Conservation (phyloP, 2,329 filamentous ascomycete species). For the Sodiomyces alkalinus region DNA sequence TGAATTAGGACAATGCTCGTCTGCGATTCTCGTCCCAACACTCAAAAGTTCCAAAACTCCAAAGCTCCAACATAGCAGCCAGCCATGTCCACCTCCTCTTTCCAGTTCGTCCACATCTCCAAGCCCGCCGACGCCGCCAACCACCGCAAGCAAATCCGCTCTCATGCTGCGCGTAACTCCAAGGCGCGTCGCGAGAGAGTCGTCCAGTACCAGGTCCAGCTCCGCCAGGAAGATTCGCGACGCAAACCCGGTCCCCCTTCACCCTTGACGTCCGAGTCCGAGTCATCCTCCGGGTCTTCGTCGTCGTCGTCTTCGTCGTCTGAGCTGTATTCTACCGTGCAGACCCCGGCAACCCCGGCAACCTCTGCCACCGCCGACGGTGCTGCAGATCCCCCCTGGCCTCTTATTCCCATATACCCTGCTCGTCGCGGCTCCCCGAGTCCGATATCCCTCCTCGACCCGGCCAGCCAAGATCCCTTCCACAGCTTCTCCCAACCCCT, state of each 20-base stretch:
- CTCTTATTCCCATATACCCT: neutral
- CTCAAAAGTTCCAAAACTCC: too few species aligned
- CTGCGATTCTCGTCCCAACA: neutral
- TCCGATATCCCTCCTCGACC: conserved; percentile 1
- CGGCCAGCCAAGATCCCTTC: conserved; percentile 3
- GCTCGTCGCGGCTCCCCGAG: neutral
- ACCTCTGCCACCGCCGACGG: too few species aligned
- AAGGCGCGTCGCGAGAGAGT: conserved; percentile 5
- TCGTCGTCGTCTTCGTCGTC: too few species aligned
- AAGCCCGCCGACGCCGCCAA: conserved; percentile 5
- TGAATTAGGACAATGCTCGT: neutral
- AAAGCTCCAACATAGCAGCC: too few species aligned
- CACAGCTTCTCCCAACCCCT: conserved; percentile 2
- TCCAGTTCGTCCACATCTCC: conserved; percentile 9
- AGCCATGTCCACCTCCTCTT: conserved; percentile 1
- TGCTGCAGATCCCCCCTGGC: neutral
- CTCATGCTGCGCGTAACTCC: conserved; percentile 9
- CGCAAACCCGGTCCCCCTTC: too few species aligned
- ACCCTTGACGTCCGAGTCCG: too few species aligned
- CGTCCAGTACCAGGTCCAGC: conserved; percentile 5
- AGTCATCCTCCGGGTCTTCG: too few species aligned
- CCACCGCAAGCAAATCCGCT: conserved; percentile 8
- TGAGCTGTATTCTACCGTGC: neutral
- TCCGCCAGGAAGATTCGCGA: too few species aligned
- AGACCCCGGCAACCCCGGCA: neutral